Evolutionary conservation across 2,329 filamentous ascomycete genomes (phyloP).

Genomic region (Alternaria consortialis): DNA sequence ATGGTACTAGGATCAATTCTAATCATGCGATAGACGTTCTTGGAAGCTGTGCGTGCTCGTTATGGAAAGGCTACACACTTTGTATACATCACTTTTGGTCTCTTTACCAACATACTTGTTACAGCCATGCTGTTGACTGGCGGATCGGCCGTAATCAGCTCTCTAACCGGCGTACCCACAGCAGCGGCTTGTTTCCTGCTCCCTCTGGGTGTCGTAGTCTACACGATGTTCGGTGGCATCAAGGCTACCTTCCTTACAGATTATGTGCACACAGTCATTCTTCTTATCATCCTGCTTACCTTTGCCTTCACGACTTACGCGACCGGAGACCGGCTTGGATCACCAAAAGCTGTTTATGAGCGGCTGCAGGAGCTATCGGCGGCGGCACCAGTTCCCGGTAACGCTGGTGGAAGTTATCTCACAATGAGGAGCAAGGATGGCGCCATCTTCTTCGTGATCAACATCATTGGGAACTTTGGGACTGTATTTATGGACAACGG

Average conservation of each 20-base stretch:
- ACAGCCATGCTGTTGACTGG: constrained; percentile 89
- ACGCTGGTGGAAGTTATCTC: constrained; percentile 80
- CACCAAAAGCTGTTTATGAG: constrained; percentile 80
- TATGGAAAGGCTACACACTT: constrained; percentile 78
- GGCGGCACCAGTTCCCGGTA: constrained; percentile 78
- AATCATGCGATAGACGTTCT: constrained; percentile 70
- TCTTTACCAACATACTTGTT: constrained; percentile 86
- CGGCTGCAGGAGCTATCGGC: constrained; percentile 73
- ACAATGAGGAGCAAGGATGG: constrained; percentile 85
- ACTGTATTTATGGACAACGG: constrained; percentile 86
- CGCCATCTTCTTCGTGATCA: constrained; percentile 90
- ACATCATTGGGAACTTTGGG: constrained; percentile 83
- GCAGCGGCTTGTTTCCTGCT: constrained; percentile 85
- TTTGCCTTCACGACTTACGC: constrained; percentile 86
- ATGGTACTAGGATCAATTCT: not conserved
- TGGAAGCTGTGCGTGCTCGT: constrained; percentile 84
- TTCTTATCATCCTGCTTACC: constrained; percentile 83
- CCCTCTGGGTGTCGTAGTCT: constrained; percentile 80
- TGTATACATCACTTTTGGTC: constrained; percentile 81
- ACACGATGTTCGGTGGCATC: constrained; percentile 78
- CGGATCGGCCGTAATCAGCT: constrained; percentile 71
- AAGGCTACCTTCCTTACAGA: constrained; percentile 77
- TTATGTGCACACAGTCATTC: constrained; percentile 84
- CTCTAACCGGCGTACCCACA: constrained; percentile 70
- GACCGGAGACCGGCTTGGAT: constrained; percentile 75